A percentile compares a stretch with the other conserved stretches of the same genome.
phyloP scores from a whole-genome alignment of 2,329 filamentous ascomycete genomes.

The Claviceps cyperi region DNA sequence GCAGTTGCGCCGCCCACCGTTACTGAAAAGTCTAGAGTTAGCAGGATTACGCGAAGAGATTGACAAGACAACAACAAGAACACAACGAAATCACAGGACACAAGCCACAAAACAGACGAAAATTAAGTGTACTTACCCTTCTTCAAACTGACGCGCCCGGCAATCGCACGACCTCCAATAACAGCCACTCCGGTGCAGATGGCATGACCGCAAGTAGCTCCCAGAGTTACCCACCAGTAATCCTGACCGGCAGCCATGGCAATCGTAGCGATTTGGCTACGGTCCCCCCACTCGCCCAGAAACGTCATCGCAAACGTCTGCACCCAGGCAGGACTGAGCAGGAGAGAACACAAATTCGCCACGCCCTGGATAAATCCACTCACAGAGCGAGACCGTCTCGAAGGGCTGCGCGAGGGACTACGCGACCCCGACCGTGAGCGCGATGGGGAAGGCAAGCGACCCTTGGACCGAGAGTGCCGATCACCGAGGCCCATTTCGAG shows the following conservation, averaged over 20 bases:
- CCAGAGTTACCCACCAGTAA: conserved; percentile 96
- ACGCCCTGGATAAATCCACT: conserved; percentile 44
- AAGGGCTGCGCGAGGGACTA: conserved; percentile 36
- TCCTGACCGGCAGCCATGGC: conserved; percentile 97
- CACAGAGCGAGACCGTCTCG: conserved; percentile 26
- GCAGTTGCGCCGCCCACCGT: conserved; percentile 82
- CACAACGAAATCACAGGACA: neutral
- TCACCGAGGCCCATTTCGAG: conserved; percentile 65
- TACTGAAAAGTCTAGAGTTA: conserved; percentile 36
- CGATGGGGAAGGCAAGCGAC: conserved; percentile 64
- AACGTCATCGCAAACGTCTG: conserved; percentile 99
- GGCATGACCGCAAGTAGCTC: conserved; percentile 72
- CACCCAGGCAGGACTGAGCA: conserved; percentile 93
- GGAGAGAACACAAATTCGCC: conserved; percentile 71
- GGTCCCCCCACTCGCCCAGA: conserved; percentile 93
- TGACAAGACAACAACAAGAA: neutral
- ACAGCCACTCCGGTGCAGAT: conserved; percentile 87
- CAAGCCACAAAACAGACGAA: neutral
- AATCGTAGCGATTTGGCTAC: conserved; percentile 95
- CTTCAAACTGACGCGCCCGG: conserved; percentile 85
- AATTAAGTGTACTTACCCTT: conserved; percentile 56
- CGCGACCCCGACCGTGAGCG: conserved; percentile 69
- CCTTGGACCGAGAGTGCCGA: conserved; percentile 58
- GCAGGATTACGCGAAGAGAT: neutral
- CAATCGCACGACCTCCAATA: conserved; percentile 80